Conservation (phyloP, 2,329 filamentous ascomycete species). For the Penicillium sp. region DNA sequence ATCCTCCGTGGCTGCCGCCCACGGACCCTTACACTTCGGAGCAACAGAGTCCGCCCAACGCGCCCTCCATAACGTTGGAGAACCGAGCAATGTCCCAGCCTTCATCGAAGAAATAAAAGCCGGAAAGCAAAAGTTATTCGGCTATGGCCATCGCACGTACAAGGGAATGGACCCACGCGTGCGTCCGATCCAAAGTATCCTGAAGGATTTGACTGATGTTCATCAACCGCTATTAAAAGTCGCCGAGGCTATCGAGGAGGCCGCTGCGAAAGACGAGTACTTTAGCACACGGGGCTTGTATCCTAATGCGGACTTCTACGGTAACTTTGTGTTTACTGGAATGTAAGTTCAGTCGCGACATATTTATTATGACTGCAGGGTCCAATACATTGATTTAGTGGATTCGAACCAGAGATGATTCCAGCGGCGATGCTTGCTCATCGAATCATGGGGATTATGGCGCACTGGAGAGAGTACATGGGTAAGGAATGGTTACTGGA, state of each 20-base stretch:
- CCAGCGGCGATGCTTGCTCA: slow-evolving; percentile 30
- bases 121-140: slow-evolving; percentile 27
- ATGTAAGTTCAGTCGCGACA: slow-evolving; percentile 27
- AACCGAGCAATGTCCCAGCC: slow-evolving; percentile 24
- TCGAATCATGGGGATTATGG: slow-evolving; percentile 32
- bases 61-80: slow-evolving; percentile 21
- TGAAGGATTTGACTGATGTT: slow-evolving; percentile 18
- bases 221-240: slow-evolving; percentile 21
- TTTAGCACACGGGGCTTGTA: slow-evolving; percentile 33
- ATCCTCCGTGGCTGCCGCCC: slow-evolving; percentile 52
- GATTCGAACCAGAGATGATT: slow-evolving; percentile 29
- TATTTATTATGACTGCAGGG: background rate
- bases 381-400: slow-evolving; percentile 11
- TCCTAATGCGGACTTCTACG: slow-evolving; percentile 47
- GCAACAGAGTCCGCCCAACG: slow-evolving; percentile 57
- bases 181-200: slow-evolving; percentile 21
- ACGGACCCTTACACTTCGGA: slow-evolving; percentile 59
- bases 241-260: slow-evolving; percentile 25
- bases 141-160: slow-evolving; percentile 33
- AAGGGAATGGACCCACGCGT: slow-evolving; percentile 30
- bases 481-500: slow-evolving; percentile 12
- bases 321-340: slow-evolving; percentile 42
- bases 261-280: slow-evolving; percentile 26
- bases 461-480: slow-evolving; percentile 35
- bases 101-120: slow-evolving; percentile 30